phyloP scores from a whole-genome alignment of 495 filamentous ascomycete species.

The Annulohypoxylon nitens region DNA sequence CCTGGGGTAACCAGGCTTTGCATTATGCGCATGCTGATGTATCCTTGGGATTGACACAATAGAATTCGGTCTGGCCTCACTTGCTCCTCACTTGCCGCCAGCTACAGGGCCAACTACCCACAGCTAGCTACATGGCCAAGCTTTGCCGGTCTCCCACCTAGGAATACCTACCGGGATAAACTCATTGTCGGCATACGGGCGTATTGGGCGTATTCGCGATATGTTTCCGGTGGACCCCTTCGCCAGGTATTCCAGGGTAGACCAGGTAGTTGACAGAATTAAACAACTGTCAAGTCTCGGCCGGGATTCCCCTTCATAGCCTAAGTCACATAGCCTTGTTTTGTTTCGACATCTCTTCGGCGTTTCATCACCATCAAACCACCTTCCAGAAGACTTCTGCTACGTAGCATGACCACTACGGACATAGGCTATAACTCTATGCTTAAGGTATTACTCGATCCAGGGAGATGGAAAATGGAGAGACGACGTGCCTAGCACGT shows the following conservation, averaged over 20 bases:
- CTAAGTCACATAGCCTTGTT: slow-evolving; percentile 2
- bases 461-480: slow-evolving; percentile 22
- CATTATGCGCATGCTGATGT: slow-evolving; percentile 12
- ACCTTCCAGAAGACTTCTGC: neutral
- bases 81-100: neutral
- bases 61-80: slow-evolving; percentile 1
- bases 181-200: slow-evolving; percentile 11
- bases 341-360: slow-evolving; percentile 2
- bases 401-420: neutral
- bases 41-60: slow-evolving; percentile 24
- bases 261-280: slow-evolving; percentile 14
- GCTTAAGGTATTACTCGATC: slow-evolving; percentile 19
- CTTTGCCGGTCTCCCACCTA: slow-evolving; percentile 11
- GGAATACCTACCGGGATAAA: slow-evolving; percentile 1
- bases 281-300: neutral
- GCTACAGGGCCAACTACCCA: neutral
- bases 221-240: slow-evolving; percentile 6
- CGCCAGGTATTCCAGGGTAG: neutral
- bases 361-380: slow-evolving; percentile 6
- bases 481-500: slow-evolving; percentile 26
- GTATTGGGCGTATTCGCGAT: slow-evolving; percentile 24
- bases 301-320: slow-evolving; percentile 18
- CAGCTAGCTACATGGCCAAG: neutral
- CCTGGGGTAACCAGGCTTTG: slow-evolving; percentile 9
- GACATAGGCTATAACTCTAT: slow-evolving; percentile 2